Evolutionary conservation across 2,329 filamentous ascomycete species (phyloP), one percentile per base, ranked within the genome.

Genomic region (Xylariaceae sp.): DNA sequence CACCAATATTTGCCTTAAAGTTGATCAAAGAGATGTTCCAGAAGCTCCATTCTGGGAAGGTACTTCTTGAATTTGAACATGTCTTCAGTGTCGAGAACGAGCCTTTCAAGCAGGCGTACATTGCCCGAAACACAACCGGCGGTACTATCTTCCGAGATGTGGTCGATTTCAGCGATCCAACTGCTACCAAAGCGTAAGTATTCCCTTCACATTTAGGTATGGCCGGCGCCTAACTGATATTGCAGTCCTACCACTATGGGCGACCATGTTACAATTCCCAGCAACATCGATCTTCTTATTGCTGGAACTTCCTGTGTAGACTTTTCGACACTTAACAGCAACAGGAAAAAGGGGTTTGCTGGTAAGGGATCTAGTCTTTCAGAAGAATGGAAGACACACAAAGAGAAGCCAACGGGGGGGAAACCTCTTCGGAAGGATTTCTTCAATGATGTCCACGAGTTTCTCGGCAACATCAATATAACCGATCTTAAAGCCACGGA

Each of bases 251-350:
- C 87, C 1, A 86, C 86, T 1, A 87, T 87, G 64, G 89, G 89
- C 3, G 79, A 80, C 6, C 71, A 78, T 42, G 76, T 76, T 4
- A 46, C 69, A 1, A 81, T 91, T 1, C 87, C 87, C 0, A 69
- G 68, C 0, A 65, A 79, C 9, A 70, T 84, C 1, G 86, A 92
- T 58, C 66, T 93, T 0, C 72, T 93, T 1, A 74, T 92, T 37
- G 86, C 86, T 6, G 89, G 89, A 0, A 89, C 87, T 35, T 86
- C 87, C 0, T 94, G 89, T 60, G 87, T 90, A 2, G 89, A 92
- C 62, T 89, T 88, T 59, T 92, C 89, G 0, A 65, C 59, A 0
- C 69, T 92, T 26, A 93, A 92, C 67, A 55, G 44, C 6, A 59
- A 54, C 0, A 81, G 74, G 43, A 68, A 75, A 4, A 73, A 73